phyloP scores from a whole-genome alignment of 2,329 filamentous ascomycete species.

The Aspergillus proliferans region DNA sequence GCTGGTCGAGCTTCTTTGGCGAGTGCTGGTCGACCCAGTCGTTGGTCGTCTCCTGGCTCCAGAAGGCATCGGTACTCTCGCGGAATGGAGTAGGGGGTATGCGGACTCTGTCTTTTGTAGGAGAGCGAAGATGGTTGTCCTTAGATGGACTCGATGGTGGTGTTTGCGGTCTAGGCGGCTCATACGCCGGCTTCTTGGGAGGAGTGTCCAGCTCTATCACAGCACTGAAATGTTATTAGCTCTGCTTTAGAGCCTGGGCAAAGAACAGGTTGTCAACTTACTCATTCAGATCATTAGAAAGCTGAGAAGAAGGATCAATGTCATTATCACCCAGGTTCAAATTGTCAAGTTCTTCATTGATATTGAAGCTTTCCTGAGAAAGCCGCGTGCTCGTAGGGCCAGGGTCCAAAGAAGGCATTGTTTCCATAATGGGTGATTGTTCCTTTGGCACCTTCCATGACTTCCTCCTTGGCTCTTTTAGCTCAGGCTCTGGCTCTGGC shows the following conservation, averaged over 20 bases:
- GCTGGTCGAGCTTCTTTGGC: constrained; percentile 38
- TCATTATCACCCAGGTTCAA: constrained; percentile 19
- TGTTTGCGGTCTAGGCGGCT: constrained; percentile 22
- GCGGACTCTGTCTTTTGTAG: constrained; percentile 38
- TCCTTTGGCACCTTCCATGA: constrained; percentile 9
- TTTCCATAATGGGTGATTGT: constrained; percentile 13
- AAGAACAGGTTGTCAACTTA: constrained; percentile 6
- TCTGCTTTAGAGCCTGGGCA: background rate
- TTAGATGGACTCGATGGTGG: constrained; percentile 42
- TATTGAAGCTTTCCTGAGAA: constrained; percentile 16
- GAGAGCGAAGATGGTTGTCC: constrained; percentile 38
- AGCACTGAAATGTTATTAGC: constrained; percentile 10
- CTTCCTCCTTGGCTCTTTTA: constrained; percentile 9
- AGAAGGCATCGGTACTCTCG: constrained; percentile 49
- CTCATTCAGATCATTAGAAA: constrained; percentile 12
- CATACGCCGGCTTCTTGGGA: constrained; percentile 6
- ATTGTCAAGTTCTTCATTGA: constrained; percentile 17
- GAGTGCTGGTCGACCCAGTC: constrained; percentile 52
- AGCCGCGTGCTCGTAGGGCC: constrained; percentile 11
- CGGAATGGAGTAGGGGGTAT: constrained; percentile 48
- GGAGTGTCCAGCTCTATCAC: constrained; percentile 3
- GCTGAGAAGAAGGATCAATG: constrained; percentile 14
- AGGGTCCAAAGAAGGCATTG: constrained; percentile 8
- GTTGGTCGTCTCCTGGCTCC: constrained; percentile 47
- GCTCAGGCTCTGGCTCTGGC: constrained; percentile 15